phyloP scores from a whole-genome alignment of 768 basidiomycete genomes.

The Dentipellis fragilis region DNA sequence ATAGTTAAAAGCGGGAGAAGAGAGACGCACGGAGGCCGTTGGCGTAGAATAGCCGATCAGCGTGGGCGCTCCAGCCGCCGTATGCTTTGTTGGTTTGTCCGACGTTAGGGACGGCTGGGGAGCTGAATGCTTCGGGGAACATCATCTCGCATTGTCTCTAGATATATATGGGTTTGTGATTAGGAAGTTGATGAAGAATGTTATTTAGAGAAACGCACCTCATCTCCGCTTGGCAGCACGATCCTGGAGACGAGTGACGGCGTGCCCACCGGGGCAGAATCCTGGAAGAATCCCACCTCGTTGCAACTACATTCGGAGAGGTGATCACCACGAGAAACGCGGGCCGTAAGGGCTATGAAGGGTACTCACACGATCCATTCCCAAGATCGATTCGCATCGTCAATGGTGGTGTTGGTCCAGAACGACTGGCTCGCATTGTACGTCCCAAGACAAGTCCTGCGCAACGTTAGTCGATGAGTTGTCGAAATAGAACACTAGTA shows the following conservation, averaged over 20 bases:
- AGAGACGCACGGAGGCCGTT: slow-evolving; percentile 8
- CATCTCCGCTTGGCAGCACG: not conserved
- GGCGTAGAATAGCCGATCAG: slow-evolving; percentile 16
- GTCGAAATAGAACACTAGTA: not conserved
- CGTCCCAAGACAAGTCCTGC: slow-evolving; percentile 30
- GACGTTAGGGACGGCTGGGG: slow-evolving; percentile 8
- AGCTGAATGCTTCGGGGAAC: slow-evolving; percentile 14
- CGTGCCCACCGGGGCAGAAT: not conserved
- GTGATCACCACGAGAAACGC: too few species aligned
- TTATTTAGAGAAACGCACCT: not conserved
- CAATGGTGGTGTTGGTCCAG: slow-evolving; percentile 46
- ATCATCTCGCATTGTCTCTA: slow-evolving; percentile 14
- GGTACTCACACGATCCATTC: slow-evolving; percentile 49
- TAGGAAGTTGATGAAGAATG: not conserved
- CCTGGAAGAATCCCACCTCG: slow-evolving; percentile 42
- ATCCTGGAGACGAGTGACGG: slow-evolving; percentile 1
- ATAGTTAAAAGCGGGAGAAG: not conserved
- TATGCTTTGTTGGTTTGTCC: slow-evolving; percentile 11
- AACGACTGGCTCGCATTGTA: slow-evolving; percentile 27
- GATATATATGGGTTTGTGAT: not conserved
- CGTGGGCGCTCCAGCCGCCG: slow-evolving; percentile 16
- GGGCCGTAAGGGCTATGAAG: too few species aligned
- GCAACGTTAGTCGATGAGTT: not conserved
- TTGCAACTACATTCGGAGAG: slow-evolving; percentile 39
- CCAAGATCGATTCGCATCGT: slow-evolving; percentile 57